Evolutionary conservation across 345 rosid species (phyloP).

Genomic region (Clarkia xantiana): DNA sequence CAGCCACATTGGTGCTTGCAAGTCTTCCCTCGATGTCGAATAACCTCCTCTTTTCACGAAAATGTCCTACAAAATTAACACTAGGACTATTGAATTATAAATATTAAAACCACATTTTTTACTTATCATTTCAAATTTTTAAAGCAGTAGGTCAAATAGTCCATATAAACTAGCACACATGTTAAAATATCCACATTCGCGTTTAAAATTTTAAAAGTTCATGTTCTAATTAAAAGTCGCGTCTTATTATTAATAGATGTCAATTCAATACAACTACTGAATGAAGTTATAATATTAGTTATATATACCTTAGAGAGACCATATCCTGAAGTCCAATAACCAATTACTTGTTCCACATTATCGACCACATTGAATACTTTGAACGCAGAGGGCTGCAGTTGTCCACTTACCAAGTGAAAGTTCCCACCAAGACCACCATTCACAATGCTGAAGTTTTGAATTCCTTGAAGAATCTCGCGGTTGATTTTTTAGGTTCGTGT

Average conservation of each 20-base stretch:
- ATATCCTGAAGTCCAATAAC: conserved; percentile 6
- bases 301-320: background rate
- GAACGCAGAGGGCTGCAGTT: conserved; percentile 3
- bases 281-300: background rate
- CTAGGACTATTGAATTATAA: too few relatives aligned
- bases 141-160: too few relatives aligned
- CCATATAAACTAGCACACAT: too few relatives aligned
- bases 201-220: too few relatives aligned
- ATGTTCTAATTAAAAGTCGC: too few relatives aligned
- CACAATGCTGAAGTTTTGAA: background rate
- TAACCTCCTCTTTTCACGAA: background rate
- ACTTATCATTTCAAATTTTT: too few relatives aligned
- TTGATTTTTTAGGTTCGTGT: conserved; percentile 5
- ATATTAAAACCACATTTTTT: too few relatives aligned
- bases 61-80: background rate
- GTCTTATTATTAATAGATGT: too few relatives aligned
- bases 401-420: background rate
- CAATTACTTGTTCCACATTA: background rate
- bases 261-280: too few relatives aligned
- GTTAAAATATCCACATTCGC: too few relatives aligned
- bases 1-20: conserved; percentile 11
- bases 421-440: conserved; percentile 7
- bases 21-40: background rate
- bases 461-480: background rate
- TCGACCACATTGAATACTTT: conserved; percentile 8